phyloP scores from a whole-genome alignment of 192 early-diverging fungal genomes.

The Entomortierella lignicola region DNA sequence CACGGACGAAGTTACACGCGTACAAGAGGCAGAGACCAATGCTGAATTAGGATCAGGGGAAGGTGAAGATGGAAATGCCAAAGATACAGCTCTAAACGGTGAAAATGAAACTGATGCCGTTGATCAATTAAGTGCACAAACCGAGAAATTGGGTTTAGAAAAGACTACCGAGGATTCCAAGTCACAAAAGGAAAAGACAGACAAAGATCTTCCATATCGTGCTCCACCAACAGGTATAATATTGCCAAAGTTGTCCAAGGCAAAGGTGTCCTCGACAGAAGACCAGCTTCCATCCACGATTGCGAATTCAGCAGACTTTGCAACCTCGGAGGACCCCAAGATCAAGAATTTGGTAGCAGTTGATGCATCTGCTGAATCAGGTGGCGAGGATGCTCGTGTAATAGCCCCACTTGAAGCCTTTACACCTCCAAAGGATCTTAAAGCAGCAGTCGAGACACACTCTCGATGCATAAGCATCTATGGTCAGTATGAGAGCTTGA shows the following conservation, averaged over 20 bases:
- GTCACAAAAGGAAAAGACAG: background rate
- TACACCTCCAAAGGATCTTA: conserved; percentile 34
- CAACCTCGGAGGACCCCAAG: conserved; percentile 29
- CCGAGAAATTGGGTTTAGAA: conserved; percentile 19
- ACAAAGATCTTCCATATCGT: conserved; percentile 34
- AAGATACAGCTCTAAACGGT: too few species aligned
- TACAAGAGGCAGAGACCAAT: conserved; percentile 18
- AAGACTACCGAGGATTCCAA: background rate
- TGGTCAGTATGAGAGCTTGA: conserved; percentile 43
- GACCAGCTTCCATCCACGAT: conserved; percentile 20
- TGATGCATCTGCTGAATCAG: background rate
- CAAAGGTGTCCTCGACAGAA: background rate
- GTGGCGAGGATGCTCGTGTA: conserved; percentile 40
- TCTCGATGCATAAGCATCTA: conserved; percentile 52
- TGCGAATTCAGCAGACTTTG: conserved; percentile 12
- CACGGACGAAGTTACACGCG: conserved; percentile 25
- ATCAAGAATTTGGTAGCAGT: conserved; percentile 22
- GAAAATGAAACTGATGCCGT: conserved; percentile 4
- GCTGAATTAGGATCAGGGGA: background rate
- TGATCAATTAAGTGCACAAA: conserved; percentile 13
- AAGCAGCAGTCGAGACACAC: conserved; percentile 14
- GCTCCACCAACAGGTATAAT: conserved; percentile 43
- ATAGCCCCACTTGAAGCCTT: conserved; percentile 42
- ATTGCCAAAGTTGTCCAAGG: conserved; percentile 1
- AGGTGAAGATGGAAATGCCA: background rate